Conservation (phyloP, 2,329 filamentous ascomycete species). For the Teratosphaeria viscida region DNA sequence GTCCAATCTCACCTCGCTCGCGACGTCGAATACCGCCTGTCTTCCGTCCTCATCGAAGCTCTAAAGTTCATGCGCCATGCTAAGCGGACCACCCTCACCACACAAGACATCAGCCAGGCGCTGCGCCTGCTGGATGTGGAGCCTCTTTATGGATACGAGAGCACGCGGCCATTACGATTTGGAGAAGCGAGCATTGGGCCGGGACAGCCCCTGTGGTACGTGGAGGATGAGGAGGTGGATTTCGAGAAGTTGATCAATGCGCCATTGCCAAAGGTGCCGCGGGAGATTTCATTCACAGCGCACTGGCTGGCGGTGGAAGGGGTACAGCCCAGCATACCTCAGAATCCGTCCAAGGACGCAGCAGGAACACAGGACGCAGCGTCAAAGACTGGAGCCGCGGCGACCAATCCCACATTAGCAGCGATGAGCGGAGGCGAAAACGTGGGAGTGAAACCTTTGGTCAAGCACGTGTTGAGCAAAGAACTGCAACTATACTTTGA, state of each 20-base stretch:
- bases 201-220: conserved; percentile 89
- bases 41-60: conserved; percentile 86
- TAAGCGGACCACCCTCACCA: conserved; percentile 75
- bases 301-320: conserved; percentile 98
- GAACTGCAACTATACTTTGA: conserved; percentile 96
- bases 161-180: conserved; percentile 76
- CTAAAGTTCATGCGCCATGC: conserved; percentile 93
- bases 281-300: conserved; percentile 85
- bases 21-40: conserved; percentile 90
- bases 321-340: conserved; percentile 89
- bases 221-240: conserved; percentile 96
- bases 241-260: conserved; percentile 99
- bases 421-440: conserved; percentile 77
- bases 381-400: conserved; percentile 75
- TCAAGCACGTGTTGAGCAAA: conserved; percentile 93
- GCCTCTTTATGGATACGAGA: conserved; percentile 92
- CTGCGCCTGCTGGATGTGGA: conserved; percentile 82
- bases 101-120: conserved; percentile 80
- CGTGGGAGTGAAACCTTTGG: conserved; percentile 72
- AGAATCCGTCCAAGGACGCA: conserved; percentile 73
- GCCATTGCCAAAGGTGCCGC: conserved; percentile 83
- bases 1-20: conserved; percentile 78
- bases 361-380: conserved; percentile 74
- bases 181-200: conserved; percentile 90
- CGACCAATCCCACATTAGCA: conserved; percentile 41